Evolutionary conservation across 129 eudicot species (phyloP), one percentile per base, ranked within the genome.

Genomic region (Flaveria bidentis): DNA sequence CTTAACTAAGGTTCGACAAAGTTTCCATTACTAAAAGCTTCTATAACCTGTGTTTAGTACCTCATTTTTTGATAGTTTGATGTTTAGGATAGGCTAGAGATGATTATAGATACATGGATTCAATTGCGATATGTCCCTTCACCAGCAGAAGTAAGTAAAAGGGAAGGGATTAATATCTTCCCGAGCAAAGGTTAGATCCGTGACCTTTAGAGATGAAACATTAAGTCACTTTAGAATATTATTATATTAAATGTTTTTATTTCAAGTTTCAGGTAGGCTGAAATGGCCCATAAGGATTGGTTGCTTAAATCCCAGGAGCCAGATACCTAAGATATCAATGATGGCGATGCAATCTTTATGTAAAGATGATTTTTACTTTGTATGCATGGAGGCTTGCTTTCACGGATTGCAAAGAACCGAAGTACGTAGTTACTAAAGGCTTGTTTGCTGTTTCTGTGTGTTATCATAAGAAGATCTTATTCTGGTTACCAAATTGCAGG

Each of bases 11-110:
- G 98, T 93, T 80, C 36, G 88, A 67, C 82, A 39, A 68, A 28
- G 15, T n/a, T 69, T 70, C 49, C 16, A 39, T 1, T 64, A n/a
- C 46, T 69, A 46, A 26, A 15, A 67, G 58, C 52, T 68, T 71
- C 23, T 53, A 30, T 28, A 75, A 47, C 52, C 7, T 1, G 16
- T 72, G 51, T 73, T 28, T 66, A 18, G 78, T 71, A 23, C 70
- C 52, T 79, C 45, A 71, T 14, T 51, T 26, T 71, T 51, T 16
- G 13, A 17, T 39, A 57, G 23, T 78, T 68, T 75, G 65, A 71
- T 82, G 33, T 90, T 61, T 89, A 93, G 98, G 97, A 88, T 84
- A 88, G 97, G 78, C 92, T 93, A 70, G 97, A 90, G 87, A 80
- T 84, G 30, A 90, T 93, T 76, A 76, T 93, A 80, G 79, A 85